These are phyloP conservation scores for Physcomitrium patens DNA, from an alignment of 225 moss, liverwort and hornwort species.

Conservation along the genomic window DNA sequence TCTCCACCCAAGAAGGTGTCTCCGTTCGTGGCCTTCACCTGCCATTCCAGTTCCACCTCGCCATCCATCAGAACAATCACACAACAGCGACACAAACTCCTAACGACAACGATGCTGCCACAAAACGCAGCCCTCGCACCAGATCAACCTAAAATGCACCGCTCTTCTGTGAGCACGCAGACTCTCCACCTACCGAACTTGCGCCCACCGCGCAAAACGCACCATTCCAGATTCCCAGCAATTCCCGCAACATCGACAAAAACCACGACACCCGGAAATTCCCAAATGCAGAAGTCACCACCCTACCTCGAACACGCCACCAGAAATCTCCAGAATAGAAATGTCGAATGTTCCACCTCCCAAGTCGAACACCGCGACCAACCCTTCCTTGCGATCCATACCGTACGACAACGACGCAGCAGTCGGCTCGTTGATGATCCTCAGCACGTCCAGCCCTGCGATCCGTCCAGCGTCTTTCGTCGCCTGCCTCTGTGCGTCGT, in stretches of 20 bases:
- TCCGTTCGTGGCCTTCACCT: slow-evolving; percentile 96
- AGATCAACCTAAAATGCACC: too few relatives aligned
- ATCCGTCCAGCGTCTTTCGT: slow-evolving; percentile 70
- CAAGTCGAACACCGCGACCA: slow-evolving; percentile 91
- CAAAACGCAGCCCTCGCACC: background rate
- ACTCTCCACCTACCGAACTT: too few relatives aligned
- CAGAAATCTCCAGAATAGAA: slow-evolving; percentile 86
- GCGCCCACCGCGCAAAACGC: background rate
- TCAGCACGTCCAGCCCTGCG: slow-evolving; percentile 81
- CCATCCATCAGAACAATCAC: background rate
- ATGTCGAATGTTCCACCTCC: slow-evolving; percentile 97
- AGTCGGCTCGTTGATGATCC: slow-evolving; percentile 88
- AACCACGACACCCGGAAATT: background rate
- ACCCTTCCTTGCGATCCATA: slow-evolving; percentile 91
- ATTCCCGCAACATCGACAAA: too few relatives aligned
- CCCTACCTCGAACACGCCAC: slow-evolving; percentile 92
- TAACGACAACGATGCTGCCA: background rate
- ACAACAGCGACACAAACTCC: background rate
- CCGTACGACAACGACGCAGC: slow-evolving; percentile 88
- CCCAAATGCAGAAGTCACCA: background rate
- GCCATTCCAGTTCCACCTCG: slow-evolving; percentile 10
- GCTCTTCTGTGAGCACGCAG: too few relatives aligned
- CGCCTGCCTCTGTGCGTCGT: slow-evolving; percentile 62
- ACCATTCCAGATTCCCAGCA: background rate
- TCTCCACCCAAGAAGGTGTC: slow-evolving; percentile 95